These are phyloP conservation scores for Leccinum pachyderme DNA, from an alignment of 1,284 basidiomycete species.

Conservation along the genomic window DNA sequence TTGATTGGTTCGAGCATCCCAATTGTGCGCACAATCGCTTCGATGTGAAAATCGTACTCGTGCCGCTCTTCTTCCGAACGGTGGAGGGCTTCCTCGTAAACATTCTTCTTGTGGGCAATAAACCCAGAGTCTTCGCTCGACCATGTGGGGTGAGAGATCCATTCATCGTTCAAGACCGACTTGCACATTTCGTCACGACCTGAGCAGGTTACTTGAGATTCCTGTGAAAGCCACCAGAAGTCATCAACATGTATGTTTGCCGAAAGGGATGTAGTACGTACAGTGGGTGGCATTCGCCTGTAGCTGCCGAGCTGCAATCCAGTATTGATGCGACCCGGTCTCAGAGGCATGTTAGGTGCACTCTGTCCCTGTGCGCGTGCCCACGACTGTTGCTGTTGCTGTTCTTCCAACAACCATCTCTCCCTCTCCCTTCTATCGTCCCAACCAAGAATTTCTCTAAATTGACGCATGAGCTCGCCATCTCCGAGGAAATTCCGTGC, in stretches of 20 bases:
- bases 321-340: slow-evolving; percentile 58
- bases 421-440: slow-evolving; percentile 67
- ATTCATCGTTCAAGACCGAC: slow-evolving; percentile 94
- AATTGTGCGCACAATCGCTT: slow-evolving; percentile 94
- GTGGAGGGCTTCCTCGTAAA: slow-evolving; percentile 96
- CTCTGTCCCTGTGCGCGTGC: slow-evolving; percentile 43
- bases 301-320: slow-evolving; percentile 81
- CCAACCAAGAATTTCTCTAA: slow-evolving; percentile 92
- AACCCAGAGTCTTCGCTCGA: slow-evolving; percentile 92
- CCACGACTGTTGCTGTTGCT: slow-evolving; percentile 40
- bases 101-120: slow-evolving; percentile 90
- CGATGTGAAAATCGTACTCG: slow-evolving; percentile 99
- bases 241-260: slow-evolving; percentile 1
- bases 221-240: slow-evolving; percentile 44
- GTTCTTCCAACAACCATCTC: slow-evolving; percentile 44
- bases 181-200: slow-evolving; percentile 97
- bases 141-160: slow-evolving; percentile 96
- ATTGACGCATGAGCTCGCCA: slow-evolving; percentile 78
- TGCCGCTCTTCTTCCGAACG: slow-evolving; percentile 97
- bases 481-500: slow-evolving; percentile 64
- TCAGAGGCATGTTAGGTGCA: slow-evolving; percentile 39
- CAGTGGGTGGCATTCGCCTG: slow-evolving; percentile 77
- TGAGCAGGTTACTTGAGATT: slow-evolving; percentile 85
- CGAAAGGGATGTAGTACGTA: slow-evolving; percentile 37
- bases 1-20: slow-evolving; percentile 90